Percentiles rank a stretch among this genome's conserved stretches.
These are phyloP conservation scores for Xylaria venustula DNA, from an alignment of 495 filamentous ascomycete genomes.

Conservation along the genomic window DNA sequence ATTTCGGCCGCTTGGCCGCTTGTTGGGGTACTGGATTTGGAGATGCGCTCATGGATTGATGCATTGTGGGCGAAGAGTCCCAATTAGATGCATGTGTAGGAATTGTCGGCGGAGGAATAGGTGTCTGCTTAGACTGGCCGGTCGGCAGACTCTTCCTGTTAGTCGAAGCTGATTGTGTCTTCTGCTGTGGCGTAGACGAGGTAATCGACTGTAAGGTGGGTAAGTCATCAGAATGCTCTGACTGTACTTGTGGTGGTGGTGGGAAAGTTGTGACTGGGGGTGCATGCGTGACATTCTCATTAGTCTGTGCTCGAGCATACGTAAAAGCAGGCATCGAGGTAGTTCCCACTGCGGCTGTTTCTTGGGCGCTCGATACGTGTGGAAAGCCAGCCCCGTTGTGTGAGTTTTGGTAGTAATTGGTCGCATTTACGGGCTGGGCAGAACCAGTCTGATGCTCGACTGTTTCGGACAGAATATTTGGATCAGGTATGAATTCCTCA, in stretches of 20 bases:
- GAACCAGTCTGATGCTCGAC: constrained; percentile 13
- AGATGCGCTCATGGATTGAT: constrained; percentile 13
- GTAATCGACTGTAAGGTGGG: constrained; percentile 3
- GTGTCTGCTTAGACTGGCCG: constrained; percentile 20
- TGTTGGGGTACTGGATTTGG: constrained; percentile 17
- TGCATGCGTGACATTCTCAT: constrained; percentile 10
- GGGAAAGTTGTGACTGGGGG: constrained; percentile 14
- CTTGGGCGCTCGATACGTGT: constrained; percentile 10
- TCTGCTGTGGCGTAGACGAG: constrained; percentile 5
- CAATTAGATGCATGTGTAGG: constrained; percentile 18
- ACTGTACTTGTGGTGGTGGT: constrained; percentile 6
- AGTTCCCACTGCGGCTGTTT: neutral
- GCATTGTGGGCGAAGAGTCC: constrained; percentile 16
- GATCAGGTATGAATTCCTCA: constrained; percentile 30
- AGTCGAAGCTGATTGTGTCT: constrained; percentile 7
- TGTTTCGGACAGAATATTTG: constrained; percentile 23
- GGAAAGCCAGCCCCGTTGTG: constrained; percentile 15
- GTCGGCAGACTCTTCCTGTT: constrained; percentile 24
- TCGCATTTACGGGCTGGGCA: constrained; percentile 4
- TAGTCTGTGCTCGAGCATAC: constrained; percentile 22
- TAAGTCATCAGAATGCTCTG: neutral
- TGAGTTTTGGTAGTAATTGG: constrained; percentile 19
- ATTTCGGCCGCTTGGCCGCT: constrained; percentile 16
- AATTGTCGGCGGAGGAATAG: constrained; percentile 15
- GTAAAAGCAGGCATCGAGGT: constrained; percentile 16